Base-by-base conservation (phyloP, 2,329 filamentous ascomycete species). In the Colletotrichum higginsianum region DNA sequence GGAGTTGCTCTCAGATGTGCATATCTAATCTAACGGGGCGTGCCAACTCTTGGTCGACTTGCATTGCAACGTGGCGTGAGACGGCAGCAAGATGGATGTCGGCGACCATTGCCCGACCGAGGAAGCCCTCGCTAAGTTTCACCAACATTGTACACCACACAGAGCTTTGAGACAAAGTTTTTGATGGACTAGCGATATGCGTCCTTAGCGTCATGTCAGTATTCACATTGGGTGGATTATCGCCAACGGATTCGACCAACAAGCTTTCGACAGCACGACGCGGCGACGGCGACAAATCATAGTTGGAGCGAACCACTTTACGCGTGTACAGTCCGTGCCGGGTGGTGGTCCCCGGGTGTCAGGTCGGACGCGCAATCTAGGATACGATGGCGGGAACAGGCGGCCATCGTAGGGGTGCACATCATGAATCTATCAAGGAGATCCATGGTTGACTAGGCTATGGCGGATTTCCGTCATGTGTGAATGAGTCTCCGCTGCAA, bases 231-330 rank as follows among this genome's bases (percentile, higher is more conserved):
- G 56, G 21, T 23, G 47, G 63, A 42, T 35, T 67, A 42, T 67
- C 42, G 49, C 63, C 49, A 61, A 61, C 67, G 30, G n/a, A 56
- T 67, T 60, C 21, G 46, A 46, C 35, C 58, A 64, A 69, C 65
- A 69, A 72, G 69, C 60, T 72, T 38, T 72, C 40, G 49, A 35
- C 58, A 64, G 47, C 44, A 64, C 60, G 35, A 61, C 69, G 53
- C 30, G 50, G 38, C 64, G 38, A n/a, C 60, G 40, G 69, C 44
- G 65, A 60, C 60, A 47, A 63, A 63, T 63, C 38, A 55, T 50
- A 58, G 46, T 23, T 23, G 52, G 42, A 40, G 30, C 3, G 78
- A 77, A 78, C 75, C 71, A 76, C 71, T 63, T 65, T 64, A 73
- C 71, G 67, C 60, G 77, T 77, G 66, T 65, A 72, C 67, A 71